Percentiles rank a stretch among this genome's conserved stretches.
Conservation (phyloP, 352 stramenopile species). For the Phytopythium cucurbitacearum region DNA sequence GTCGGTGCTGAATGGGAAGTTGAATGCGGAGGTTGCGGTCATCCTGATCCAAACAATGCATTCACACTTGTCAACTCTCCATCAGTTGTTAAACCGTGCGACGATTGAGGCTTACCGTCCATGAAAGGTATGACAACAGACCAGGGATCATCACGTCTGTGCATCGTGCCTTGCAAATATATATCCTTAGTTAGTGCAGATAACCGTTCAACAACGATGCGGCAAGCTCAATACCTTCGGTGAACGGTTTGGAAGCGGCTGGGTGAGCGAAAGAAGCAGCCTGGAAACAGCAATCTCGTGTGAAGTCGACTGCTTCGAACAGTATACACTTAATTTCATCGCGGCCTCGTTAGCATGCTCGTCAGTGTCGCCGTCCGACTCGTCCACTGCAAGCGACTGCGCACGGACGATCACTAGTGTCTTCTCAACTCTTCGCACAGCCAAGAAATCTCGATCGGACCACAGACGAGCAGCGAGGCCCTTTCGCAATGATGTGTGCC, state of each 20-base stretch:
- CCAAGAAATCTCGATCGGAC: conserved; percentile 12
- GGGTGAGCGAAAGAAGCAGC: background rate
- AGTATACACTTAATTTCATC: conserved; percentile 22
- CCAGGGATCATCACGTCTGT: too few species aligned
- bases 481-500: background rate
- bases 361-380: background rate
- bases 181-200: conserved; percentile 6
- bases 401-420: conserved; percentile 12
- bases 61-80: background rate
- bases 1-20: conserved; percentile 28
- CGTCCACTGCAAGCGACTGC: background rate
- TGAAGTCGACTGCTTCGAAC: background rate
- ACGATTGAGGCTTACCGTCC: conserved; percentile 11
- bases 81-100: background rate
- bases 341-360: conserved; percentile 14
- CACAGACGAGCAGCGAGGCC: conserved; percentile 11
- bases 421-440: conserved; percentile 8
- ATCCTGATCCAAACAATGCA: conserved; percentile 3
- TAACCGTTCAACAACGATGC: too few species aligned
- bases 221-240: conserved; percentile 4
- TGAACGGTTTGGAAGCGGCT: background rate
- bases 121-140: conserved; percentile 10
- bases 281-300: background rate
- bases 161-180: too few species aligned
- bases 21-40: conserved; percentile 7